Evolutionary conservation across 2,329 filamentous ascomycete species (phyloP).

Genomic region (Pseudophaeomoniella oleicola): DNA sequence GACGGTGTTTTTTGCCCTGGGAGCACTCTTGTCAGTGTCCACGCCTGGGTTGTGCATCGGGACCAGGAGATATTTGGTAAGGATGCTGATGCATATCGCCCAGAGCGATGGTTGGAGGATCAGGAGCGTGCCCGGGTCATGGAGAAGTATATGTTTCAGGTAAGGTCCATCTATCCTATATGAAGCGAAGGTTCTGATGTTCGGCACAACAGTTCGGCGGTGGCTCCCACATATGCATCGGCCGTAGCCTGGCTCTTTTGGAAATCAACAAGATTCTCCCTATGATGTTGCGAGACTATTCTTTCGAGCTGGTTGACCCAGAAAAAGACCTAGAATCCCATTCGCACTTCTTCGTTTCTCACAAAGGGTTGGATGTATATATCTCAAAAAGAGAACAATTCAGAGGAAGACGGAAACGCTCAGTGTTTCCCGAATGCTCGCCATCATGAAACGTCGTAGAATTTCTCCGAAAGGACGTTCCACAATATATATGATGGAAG

Average conservation of each 20-base stretch:
- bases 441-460: too few species aligned
- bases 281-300: slow-evolving; percentile 38
- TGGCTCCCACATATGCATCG: slow-evolving; percentile 40
- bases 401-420: background rate
- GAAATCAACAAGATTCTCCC: slow-evolving; percentile 47
- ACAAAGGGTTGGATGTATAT: slow-evolving; percentile 40
- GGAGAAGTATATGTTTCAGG: too few species aligned
- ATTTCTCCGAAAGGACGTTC: too few species aligned
- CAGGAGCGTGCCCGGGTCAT: too few species aligned
- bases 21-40: background rate
- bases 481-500: too few species aligned
- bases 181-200: background rate
- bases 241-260: slow-evolving; percentile 38
- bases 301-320: slow-evolving; percentile 38
- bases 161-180: slow-evolving; percentile 13
- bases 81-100: slow-evolving; percentile 24
- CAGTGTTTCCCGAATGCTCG: too few species aligned
- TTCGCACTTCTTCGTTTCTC: slow-evolving; percentile 46
- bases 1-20: slow-evolving; percentile 1
- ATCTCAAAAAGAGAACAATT: slow-evolving; percentile 20
- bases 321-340: slow-evolving; percentile 36
- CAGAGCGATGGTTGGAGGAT: slow-evolving; percentile 40
- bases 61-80: slow-evolving; percentile 2
- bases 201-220: slow-evolving; percentile 40
- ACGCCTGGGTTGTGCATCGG: slow-evolving; percentile 1